Evolutionary conservation across 2,329 filamentous ascomycete genomes (phyloP).

Genomic region (Xylaria sp.): DNA sequence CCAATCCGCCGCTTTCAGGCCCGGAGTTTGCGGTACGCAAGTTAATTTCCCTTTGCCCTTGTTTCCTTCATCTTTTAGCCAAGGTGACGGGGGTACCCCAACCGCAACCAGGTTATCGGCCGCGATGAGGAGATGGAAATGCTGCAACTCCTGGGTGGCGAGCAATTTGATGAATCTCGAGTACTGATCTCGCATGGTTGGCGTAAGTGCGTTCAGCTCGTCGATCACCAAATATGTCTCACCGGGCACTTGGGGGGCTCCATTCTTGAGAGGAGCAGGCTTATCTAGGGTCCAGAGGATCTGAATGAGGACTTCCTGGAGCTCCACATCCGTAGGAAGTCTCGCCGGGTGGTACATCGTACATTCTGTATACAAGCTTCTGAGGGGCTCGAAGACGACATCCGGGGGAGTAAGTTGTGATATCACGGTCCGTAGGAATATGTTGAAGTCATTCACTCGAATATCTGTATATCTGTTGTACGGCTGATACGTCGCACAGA

Average conservation of each 20-base stretch:
- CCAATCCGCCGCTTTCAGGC: neutral
- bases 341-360: constrained; percentile 31
- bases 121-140: constrained; percentile 32
- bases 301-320: constrained; percentile 22
- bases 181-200: constrained; percentile 15
- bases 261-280: neutral
- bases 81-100: neutral
- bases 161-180: constrained; percentile 28
- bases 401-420: constrained; percentile 35
- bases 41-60: neutral
- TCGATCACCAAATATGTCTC: constrained; percentile 36
- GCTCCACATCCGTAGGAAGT: constrained; percentile 26
- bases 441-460: constrained; percentile 13
- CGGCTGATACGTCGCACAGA: constrained; percentile 28
- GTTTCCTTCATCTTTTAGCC: neutral
- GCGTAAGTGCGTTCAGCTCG: constrained; percentile 24
- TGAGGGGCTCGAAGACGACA: constrained; percentile 21
- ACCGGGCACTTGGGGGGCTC: constrained; percentile 20
- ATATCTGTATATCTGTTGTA: neutral
- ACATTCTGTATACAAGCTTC: constrained; percentile 24
- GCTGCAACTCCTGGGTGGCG: neutral
- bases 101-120: constrained; percentile 1
- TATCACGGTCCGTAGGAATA: constrained; percentile 35
- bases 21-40: too few relatives aligned
- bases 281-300: constrained; percentile 23